A percentile compares a stretch with the other conserved stretches of the same genome.
Conservation (phyloP, 768 basidiomycete species). For the Collybia sordida region DNA sequence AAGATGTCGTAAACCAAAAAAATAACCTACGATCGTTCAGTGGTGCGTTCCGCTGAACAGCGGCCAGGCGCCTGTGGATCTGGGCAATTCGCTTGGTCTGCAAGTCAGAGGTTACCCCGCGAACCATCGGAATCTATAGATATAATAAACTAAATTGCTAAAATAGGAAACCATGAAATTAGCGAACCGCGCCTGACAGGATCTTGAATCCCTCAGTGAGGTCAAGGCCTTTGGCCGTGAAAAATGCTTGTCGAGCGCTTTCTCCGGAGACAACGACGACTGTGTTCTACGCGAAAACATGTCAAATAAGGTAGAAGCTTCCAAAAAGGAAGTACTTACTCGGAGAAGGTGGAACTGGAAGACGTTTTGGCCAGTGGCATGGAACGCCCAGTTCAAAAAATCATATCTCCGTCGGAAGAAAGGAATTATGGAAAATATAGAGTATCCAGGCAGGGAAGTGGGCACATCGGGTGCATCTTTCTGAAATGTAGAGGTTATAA, state of each 20-base stretch:
- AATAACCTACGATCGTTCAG: constrained; percentile 54
- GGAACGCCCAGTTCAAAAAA: constrained; percentile 72
- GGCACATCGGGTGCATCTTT: constrained; percentile 53
- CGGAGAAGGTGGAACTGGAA: constrained; percentile 71
- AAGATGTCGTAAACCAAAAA: constrained; percentile 10
- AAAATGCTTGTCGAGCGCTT: constrained; percentile 65
- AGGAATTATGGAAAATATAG: constrained; percentile 56
- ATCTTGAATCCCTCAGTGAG: constrained; percentile 79
- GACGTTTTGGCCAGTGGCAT: constrained; percentile 59
- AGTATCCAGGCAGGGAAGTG: constrained; percentile 54
- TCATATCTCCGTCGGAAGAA: constrained; percentile 74
- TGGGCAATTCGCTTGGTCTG: constrained; percentile 57
- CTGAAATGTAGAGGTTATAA: constrained; percentile 44
- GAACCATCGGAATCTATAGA: constrained; percentile 69
- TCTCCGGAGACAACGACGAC: constrained; percentile 80
- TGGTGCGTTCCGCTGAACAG: constrained; percentile 61
- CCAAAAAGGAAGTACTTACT: constrained; percentile 38
- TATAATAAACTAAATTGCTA: constrained; percentile 13
- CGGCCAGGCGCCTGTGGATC: constrained; percentile 71
- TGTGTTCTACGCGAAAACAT: constrained; percentile 48
- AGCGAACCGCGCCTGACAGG: constrained; percentile 73
- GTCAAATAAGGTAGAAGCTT: constrained; percentile 5
- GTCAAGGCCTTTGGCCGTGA: constrained; percentile 68
- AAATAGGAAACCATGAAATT: constrained; percentile 2
- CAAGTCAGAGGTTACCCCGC: constrained; percentile 72